Percentiles rank a stretch among this genome's conserved stretches.
Evolutionary conservation across 805 yeast genomes (phyloP).

Genomic region (Candida incommunis): DNA sequence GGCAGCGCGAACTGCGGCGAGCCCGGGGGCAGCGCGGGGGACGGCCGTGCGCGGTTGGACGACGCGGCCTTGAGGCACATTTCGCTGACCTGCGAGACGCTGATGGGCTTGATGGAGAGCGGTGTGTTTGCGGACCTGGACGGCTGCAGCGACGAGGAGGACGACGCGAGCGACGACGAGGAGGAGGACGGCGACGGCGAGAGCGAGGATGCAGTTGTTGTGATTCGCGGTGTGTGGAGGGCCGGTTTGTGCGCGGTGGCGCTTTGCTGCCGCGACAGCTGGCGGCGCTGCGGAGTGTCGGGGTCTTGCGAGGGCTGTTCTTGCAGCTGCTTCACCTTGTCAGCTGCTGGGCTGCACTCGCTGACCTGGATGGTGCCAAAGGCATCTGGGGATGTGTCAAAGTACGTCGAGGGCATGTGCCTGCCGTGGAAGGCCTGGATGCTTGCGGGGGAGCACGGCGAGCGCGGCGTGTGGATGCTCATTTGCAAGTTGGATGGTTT

Average conservation of each 20-base stretch:
- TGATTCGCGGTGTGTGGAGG: neutral
- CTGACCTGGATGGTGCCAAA: neutral
- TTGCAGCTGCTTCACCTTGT: neutral
- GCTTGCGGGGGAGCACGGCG: neutral
- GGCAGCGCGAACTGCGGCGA: constrained; percentile 3
- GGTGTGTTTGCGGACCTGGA: neutral
- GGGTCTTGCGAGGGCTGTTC: neutral
- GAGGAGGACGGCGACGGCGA: no score
- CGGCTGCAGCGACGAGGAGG: no score
- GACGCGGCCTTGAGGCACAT: neutral
- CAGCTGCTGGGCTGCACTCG: no score
- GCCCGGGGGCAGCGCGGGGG: neutral
- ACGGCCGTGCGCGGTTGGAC: neutral
- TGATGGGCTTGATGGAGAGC: neutral
- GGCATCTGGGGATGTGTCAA: neutral
- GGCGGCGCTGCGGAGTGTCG: neutral
- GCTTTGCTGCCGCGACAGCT: neutral
- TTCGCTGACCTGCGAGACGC: neutral
- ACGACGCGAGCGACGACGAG: no score
- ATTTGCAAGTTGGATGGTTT: no score
- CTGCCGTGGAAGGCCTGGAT: neutral
- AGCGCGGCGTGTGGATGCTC: constrained; percentile 1
- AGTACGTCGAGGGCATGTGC: neutral
- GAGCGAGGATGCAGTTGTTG: neutral
- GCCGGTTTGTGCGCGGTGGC: neutral